Evolutionary conservation across 768 basidiomycete species (phyloP), one percentile per base, ranked within the genome.

Genomic region (Pholiota conissans): DNA sequence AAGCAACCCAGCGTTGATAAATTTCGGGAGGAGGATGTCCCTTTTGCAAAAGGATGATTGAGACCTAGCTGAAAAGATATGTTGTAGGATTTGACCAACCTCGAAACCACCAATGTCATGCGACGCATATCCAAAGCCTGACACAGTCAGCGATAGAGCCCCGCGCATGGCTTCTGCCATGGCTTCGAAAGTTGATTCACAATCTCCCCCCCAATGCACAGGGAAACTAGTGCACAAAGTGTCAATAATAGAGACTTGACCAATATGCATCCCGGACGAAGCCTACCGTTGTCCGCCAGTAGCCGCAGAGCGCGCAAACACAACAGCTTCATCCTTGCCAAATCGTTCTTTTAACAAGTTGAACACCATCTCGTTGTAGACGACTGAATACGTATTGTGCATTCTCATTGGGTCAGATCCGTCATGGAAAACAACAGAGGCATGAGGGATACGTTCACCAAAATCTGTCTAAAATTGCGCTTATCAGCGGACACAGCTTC

Each of bases 41-140:
- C 82, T 85, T n/a, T 59, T 14, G 20, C 49, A 11, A 14, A n/a
- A 52, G 34, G 10, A 52, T 22, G 28, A 40, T 18, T 47, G 16
- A 27, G 13, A 11, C 6, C 8, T 11, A 39, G 4, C 6, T 8
- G 8, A 22, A 37, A 16, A 26, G 9, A n/a, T 18, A 24, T 8
- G 30, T 11, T 7, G 2, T 1, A 3, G 22, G 7, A 28, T 24
- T 18, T 10, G 16, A 61, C 74, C 45, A 46, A 80, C 84, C 75
- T 90, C 88, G 61, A 89, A 91, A 1, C 89, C 89, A 24, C 88
- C 89, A 55, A 91, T 89, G 65, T 91, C 89, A 68, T 89, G 87
- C 16, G 85, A 85, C 6, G 86, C 82, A 70, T 83, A 90, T 0
- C 80, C 86, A 62, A 89, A 91, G 1, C 89, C 88, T 28, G 87